Base-by-base conservation (phyloP, 2,329 filamentous ascomycete genomes). In the Paracoccidioides brasiliensis region DNA sequence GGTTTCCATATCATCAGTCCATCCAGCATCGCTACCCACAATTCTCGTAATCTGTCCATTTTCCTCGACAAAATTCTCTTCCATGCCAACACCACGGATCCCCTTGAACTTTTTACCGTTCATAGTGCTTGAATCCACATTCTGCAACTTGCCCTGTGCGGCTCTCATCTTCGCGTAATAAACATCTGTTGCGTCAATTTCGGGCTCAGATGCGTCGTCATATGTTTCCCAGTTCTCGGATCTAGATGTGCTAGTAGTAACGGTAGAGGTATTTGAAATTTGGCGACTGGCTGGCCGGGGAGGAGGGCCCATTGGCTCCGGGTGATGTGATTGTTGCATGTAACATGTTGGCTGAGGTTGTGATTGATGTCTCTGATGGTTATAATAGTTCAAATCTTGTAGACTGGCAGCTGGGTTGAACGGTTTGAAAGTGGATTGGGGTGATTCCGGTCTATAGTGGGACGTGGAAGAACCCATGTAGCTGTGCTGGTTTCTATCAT, bases 171-270 rank as follows among this genome's bases (percentile, higher is more conserved):
- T 89, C 60, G 87, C 85, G 65, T 88, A 88, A 70, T 95, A 94
- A 8, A 82, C 78, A 58, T 93, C 88, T 3, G 83, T 84, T 0
- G 80, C 80, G 67, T 95, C 90, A 30, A 76, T 75, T 66, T 91
- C 87, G 0, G 79, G 77, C 64, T 89, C 86, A 0, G 85, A 89
- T 61, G 80, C 82, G 68, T 95, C 88, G 63, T 93, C 90, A 64
- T 93, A 97, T 8, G 90, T 95, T 71, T 97, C 91, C 91, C 91
- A 97, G 69, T 97, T 97, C 72, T 97, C 91, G 3, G 88, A 95
- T 1, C 88, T 88, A 4, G 87, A 89, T 32, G 86, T 78, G 28
- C 78, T 48, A 1, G 86, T 88, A n/a, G 74, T 74, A 28, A 75
- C 72, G 2, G 74, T 74, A 2, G 88, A 90, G 0, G 85, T 84